Evolutionary conservation across 139 green algal genomes (phyloP).

Genomic region (Deuterostichococcus epilithicus): DNA sequence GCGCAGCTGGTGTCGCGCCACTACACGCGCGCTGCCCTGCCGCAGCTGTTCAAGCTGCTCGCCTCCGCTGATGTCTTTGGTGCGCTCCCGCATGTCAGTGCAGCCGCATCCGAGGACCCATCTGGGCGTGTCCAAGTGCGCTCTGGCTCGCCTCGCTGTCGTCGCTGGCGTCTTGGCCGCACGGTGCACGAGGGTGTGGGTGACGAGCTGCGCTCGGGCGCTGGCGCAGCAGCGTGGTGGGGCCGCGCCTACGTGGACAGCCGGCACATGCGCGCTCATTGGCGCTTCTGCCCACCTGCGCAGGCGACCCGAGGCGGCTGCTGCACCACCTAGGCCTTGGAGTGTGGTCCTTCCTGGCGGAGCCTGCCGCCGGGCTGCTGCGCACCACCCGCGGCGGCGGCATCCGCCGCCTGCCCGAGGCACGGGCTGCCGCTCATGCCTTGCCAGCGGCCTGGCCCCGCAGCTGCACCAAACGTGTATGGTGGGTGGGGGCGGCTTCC

Average conservation of each 20-base stretch:
- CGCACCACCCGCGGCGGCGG: constrained; percentile 25
- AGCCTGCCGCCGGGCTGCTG: constrained; percentile 35
- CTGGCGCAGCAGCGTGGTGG: neutral
- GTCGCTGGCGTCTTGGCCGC: no score
- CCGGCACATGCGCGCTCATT: neutral
- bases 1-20: constrained; percentile 53
- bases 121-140: no score
- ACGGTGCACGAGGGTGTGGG: no score
- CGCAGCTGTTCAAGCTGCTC: constrained; percentile 56
- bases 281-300: neutral
- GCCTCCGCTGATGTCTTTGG: constrained; percentile 41
- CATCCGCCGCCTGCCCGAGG: neutral
- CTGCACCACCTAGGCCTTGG: constrained; percentile 50
- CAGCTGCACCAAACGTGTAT: no score
- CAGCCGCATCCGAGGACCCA: no score
- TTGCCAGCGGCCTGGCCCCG: constrained; percentile 24
- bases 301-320: constrained; percentile 43
- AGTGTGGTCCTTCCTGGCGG: constrained; percentile 45
- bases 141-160: no score
- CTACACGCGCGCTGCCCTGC: constrained; percentile 56
- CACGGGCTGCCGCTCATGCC: neutral
- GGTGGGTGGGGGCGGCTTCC: no score
- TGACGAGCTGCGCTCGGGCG: neutral
- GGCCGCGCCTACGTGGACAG: neutral
- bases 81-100: neutral